A percentile compares a stretch with the other conserved stretches of the same genome.
These are phyloP conservation scores for Blastomyces parvus DNA, from an alignment of 2,329 filamentous ascomycete genomes.

Conservation along the genomic window DNA sequence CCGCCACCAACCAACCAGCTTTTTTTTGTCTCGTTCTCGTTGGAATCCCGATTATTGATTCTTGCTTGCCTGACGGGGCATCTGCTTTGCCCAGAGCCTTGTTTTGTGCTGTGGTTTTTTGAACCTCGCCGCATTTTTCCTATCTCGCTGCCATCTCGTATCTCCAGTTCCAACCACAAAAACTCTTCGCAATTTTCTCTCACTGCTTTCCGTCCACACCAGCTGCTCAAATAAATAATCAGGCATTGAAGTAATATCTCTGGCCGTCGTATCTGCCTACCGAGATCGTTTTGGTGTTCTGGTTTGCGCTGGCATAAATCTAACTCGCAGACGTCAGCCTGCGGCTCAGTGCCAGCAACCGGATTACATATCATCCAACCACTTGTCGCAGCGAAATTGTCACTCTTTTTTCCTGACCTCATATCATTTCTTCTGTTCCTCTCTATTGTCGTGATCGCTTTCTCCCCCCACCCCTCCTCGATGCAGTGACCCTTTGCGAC, in stretches of 20 bases:
- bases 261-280: neutral
- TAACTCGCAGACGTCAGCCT: neutral
- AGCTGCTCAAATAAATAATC: neutral
- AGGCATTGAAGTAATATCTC: too few relatives aligned
- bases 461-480: neutral
- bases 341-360: neutral
- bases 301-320: neutral
- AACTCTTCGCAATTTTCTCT: neutral
- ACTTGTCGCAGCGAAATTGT: neutral
- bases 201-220: neutral
- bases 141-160: neutral
- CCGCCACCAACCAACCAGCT: slow-evolving; percentile 1
- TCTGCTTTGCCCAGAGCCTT: neutral
- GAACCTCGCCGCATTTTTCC: neutral
- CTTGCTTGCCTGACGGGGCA: neutral
- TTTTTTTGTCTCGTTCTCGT: neutral
- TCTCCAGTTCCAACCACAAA: neutral
- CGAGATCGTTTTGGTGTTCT: neutral
- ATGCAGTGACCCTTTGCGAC: slow-evolving; percentile 11
- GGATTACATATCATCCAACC: neutral
- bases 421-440: neutral
- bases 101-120: too few relatives aligned
- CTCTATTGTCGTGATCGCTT: neutral
- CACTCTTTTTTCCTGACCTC: neutral
- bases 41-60: neutral